Percentiles rank a stretch among this genome's conserved stretches.
Evolutionary conservation across 352 stramenopile species (phyloP).

Genomic region (Saprolegnia diclina): DNA sequence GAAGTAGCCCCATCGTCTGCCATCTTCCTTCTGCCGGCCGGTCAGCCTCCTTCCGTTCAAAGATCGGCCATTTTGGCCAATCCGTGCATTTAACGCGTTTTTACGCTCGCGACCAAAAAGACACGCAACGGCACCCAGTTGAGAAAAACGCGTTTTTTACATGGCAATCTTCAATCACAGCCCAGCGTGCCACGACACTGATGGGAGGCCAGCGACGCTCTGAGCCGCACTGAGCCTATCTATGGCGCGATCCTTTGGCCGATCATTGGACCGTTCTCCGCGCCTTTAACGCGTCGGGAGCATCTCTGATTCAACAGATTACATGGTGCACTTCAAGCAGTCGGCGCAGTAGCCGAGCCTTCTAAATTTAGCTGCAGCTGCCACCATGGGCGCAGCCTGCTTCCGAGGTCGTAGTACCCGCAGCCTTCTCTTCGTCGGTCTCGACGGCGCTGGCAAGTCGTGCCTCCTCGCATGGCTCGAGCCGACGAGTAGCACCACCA

Average conservation of each 20-base stretch:
- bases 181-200: too few relatives aligned
- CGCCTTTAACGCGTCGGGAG: too few relatives aligned
- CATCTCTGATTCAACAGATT: too few relatives aligned
- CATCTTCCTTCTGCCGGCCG: neutral
- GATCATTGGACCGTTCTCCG: too few relatives aligned
- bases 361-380: neutral
- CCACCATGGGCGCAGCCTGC: neutral
- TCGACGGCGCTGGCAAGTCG: neutral
- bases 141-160: neutral
- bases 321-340: too few relatives aligned
- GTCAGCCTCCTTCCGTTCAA: neutral
- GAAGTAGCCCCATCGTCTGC: too few relatives aligned
- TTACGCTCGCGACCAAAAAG: neutral
- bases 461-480: neutral
- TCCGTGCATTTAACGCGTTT: neutral
- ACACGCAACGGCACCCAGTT: neutral
- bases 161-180: too few relatives aligned
- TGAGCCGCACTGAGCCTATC: too few relatives aligned
- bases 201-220: too few relatives aligned
- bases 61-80: neutral
- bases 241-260: too few relatives aligned
- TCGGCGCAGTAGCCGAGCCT: too few relatives aligned
- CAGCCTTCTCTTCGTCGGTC: neutral
- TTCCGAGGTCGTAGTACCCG: neutral
- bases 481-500: too few relatives aligned